These are phyloP conservation scores for Letharia columbiana DNA, from an alignment of 495 filamentous ascomycete species.

Conservation along the genomic window DNA sequence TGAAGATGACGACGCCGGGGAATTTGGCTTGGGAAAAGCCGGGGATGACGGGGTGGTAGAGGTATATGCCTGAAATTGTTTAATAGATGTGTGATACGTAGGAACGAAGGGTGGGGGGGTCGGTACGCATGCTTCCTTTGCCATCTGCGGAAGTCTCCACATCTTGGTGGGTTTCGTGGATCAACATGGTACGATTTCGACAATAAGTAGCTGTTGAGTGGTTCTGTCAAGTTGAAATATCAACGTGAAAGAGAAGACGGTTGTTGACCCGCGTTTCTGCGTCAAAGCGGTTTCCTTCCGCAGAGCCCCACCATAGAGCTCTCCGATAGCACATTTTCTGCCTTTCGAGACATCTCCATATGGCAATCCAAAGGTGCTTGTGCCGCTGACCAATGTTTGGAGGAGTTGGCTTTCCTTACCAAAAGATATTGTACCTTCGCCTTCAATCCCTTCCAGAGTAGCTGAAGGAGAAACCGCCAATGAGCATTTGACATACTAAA, in stretches of 20 bases:
- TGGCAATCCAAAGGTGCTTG: neutral
- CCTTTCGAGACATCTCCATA: neutral
- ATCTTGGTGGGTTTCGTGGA: constrained; percentile 58
- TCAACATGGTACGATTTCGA: constrained; percentile 48
- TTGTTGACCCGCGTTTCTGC: neutral
- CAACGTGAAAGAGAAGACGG: neutral
- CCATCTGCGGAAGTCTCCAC: constrained; percentile 58
- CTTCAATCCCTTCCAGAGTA: neutral
- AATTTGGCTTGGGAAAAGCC: constrained; percentile 83
- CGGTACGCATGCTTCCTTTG: constrained; percentile 50
- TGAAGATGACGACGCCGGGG: constrained; percentile 84
- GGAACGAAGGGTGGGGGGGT: neutral
- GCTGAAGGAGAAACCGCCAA: neutral
- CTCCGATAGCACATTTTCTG: neutral
- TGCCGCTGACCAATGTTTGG: neutral
- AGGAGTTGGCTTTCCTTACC: neutral
- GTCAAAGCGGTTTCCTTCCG: constrained; percentile 3
- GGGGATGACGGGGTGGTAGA: constrained; percentile 79
- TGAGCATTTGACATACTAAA: neutral
- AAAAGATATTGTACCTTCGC: neutral
- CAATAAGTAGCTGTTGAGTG: neutral
- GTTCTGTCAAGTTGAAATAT: neutral
- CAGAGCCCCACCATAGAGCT: neutral
- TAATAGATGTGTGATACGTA: neutral
- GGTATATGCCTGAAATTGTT: constrained; percentile 60